Evolutionary conservation across 2,329 filamentous ascomycete genomes (phyloP).

Genomic region (Exophiala phaeomuriformis): DNA sequence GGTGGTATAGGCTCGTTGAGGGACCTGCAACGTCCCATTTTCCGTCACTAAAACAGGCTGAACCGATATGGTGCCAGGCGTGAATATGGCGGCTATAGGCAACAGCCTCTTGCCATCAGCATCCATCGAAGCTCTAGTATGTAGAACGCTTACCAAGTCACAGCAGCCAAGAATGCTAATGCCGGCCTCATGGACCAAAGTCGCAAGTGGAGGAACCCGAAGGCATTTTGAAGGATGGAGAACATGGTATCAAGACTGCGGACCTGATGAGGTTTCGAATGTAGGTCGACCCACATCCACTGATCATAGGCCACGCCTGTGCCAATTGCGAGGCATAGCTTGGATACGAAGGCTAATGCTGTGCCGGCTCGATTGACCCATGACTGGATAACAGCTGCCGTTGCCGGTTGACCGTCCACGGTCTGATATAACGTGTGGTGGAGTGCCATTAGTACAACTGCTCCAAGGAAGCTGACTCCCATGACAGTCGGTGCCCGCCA

Average conservation of each 20-base stretch:
- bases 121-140: neutral
- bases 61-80: constrained; percentile 12
- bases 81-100: constrained; percentile 13
- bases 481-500: constrained; percentile 14
- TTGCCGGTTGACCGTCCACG: constrained; percentile 7
- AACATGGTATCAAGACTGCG: constrained; percentile 11
- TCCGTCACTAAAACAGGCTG: constrained; percentile 3
- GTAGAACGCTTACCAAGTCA: constrained; percentile 9
- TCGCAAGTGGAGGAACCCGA: constrained; percentile 8
- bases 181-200: constrained; percentile 9
- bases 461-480: constrained; percentile 5
- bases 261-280: constrained; percentile 8
- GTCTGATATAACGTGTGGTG: constrained; percentile 12
- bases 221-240: constrained; percentile 8
- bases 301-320: constrained; percentile 15
- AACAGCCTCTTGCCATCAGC: constrained; percentile 5
- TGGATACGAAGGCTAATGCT: constrained; percentile 14
- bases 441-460: constrained; percentile 1
- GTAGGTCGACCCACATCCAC: constrained; percentile 14
- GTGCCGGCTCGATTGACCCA: constrained; percentile 15
- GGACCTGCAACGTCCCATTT: constrained; percentile 5
- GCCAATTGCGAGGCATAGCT: constrained; percentile 5
- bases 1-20: constrained; percentile 8
- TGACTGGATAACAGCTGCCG: constrained; percentile 6
- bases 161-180: constrained; percentile 8